phyloP scores from a whole-genome alignment of 768 basidiomycete species.

The Leucosporidium yakuticum region DNA sequence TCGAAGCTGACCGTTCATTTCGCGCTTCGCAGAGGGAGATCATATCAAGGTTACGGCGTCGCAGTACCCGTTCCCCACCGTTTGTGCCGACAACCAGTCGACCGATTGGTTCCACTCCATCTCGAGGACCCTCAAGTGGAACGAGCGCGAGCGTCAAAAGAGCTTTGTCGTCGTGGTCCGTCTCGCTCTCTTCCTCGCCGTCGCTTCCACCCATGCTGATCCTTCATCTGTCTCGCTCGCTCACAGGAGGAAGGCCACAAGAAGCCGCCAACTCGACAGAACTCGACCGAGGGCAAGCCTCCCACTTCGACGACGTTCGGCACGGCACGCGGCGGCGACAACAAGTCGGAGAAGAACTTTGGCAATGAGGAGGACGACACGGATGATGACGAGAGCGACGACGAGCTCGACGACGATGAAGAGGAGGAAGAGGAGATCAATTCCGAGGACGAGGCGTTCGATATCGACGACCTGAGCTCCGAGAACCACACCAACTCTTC shows the following conservation, averaged over 20 bases:
- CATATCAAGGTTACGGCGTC: constrained; percentile 98
- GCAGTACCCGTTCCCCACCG: constrained; percentile 95
- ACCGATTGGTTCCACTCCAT: constrained; percentile 99
- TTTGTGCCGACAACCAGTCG: constrained; percentile 94
- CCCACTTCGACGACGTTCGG: constrained; percentile 1
- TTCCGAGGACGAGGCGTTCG: constrained; percentile 51
- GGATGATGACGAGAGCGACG: constrained; percentile 37
- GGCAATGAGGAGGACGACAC: constrained; percentile 14
- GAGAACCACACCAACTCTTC: constrained; percentile 43
- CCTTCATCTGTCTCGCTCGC: background rate
- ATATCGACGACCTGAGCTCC: constrained; percentile 83
- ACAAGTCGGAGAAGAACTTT: constrained; percentile 7
- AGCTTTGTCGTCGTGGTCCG: constrained; percentile 87
- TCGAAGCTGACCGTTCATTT: background rate
- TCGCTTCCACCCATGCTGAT: background rate
- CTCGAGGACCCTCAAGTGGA: constrained; percentile 95
- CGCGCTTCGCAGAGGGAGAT: constrained; percentile 71
- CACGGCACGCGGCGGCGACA: constrained; percentile 5
- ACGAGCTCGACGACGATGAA: constrained; percentile 47
- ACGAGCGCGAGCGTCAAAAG: constrained; percentile 96
- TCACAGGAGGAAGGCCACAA: constrained; percentile 30
- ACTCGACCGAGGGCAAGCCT: background rate
- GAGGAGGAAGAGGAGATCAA: constrained; percentile 49
- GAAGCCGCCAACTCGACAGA: constrained; percentile 25
- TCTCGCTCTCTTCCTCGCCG: background rate